These are phyloP conservation scores for Panus rudis DNA, from an alignment of 768 basidiomycete genomes.

Conservation along the genomic window DNA sequence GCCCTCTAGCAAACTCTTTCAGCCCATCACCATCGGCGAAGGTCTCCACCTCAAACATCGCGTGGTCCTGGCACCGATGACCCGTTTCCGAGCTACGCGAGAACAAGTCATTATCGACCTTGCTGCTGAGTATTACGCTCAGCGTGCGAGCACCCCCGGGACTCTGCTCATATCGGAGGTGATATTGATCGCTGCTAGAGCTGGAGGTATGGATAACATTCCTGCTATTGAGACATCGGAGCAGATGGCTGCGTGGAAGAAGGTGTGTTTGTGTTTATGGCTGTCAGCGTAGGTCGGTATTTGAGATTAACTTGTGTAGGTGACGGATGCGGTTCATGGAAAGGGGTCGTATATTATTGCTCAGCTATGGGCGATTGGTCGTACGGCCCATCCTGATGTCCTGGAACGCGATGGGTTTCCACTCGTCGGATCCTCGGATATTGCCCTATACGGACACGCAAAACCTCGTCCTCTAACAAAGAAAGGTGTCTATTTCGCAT, in stretches of 20 bases:
- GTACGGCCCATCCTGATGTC: slow-evolving; percentile 27
- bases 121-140: slow-evolving; percentile 36
- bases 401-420: slow-evolving; percentile 28
- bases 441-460: neutral
- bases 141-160: slow-evolving; percentile 36
- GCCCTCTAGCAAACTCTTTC: too few relatives aligned
- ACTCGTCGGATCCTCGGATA: neutral
- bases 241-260: slow-evolving; percentile 45
- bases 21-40: slow-evolving; percentile 35
- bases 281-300: neutral
- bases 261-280: slow-evolving; percentile 18
- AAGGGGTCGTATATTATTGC: slow-evolving; percentile 42
- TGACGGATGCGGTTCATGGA: slow-evolving; percentile 50
- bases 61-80: slow-evolving; percentile 45
- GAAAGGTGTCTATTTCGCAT: neutral
- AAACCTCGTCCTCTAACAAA: too few relatives aligned
- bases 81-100: slow-evolving; percentile 31
- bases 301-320: slow-evolving; percentile 20
- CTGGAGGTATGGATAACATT: slow-evolving; percentile 37
- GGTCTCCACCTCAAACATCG: slow-evolving; percentile 38
- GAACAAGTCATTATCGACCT: slow-evolving; percentile 28
- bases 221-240: slow-evolving; percentile 55
- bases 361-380: slow-evolving; percentile 54
- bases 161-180: slow-evolving; percentile 49
- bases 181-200: slow-evolving; percentile 39